Evolutionary conservation across 768 basidiomycete genomes (phyloP).

Genomic region (Mycena alexandri): DNA sequence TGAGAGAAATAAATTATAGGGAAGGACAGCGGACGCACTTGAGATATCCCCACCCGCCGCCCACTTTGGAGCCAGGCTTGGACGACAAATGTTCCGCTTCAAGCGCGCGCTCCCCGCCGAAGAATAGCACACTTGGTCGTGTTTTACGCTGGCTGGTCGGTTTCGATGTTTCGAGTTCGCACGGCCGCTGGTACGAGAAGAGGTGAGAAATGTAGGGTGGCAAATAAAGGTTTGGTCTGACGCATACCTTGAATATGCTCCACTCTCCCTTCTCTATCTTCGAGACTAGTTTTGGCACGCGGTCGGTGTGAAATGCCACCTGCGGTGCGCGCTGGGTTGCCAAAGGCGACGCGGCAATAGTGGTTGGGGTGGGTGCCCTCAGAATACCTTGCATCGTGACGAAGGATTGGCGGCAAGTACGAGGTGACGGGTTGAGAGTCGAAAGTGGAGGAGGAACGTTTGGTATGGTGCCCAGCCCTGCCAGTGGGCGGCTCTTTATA

Average conservation of each 20-base stretch:
- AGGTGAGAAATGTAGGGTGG: background rate
- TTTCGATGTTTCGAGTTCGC: background rate
- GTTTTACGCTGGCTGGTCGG: background rate
- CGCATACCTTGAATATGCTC: constrained; percentile 20
- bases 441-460: background rate
- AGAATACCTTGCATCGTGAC: constrained; percentile 17
- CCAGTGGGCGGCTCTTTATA: background rate
- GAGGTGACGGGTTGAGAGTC: background rate
- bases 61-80: background rate
- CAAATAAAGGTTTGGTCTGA: background rate
- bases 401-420: background rate
- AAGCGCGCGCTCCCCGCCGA: background rate
- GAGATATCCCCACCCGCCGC: constrained; percentile 9
- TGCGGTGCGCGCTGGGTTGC: background rate
- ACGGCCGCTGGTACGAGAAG: constrained; percentile 9
- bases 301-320: constrained; percentile 22
- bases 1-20: background rate
- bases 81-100: background rate
- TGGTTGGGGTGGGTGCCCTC: background rate
- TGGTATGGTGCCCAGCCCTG: no score
- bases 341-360: background rate
- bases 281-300: constrained; percentile 16
- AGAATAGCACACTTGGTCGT: background rate
- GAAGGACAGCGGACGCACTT: background rate
- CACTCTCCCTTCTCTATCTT: constrained; percentile 21